Evolutionary conservation across 371 early-diverging fungal genomes (phyloP).

Genomic region (Syncephalastrum sp.): DNA sequence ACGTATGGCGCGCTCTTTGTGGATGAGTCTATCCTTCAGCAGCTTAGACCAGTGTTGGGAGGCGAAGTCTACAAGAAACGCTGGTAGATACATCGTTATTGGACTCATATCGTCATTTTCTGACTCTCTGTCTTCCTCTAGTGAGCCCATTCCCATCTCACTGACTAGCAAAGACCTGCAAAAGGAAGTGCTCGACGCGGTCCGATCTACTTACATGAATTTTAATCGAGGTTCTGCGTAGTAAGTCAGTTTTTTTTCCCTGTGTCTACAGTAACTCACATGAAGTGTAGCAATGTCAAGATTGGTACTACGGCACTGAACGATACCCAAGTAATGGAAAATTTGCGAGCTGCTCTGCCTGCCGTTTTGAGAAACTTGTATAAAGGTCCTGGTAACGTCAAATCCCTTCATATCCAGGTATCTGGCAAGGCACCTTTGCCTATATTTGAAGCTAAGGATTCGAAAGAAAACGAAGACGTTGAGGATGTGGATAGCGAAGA

Average conservation of each 20-base stretch:
- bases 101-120: not conserved
- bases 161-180: conserved; percentile 61
- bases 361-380: conserved; percentile 63
- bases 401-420: conserved; percentile 79
- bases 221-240: conserved; percentile 68
- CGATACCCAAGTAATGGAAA: conserved; percentile 68
- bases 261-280: not conserved
- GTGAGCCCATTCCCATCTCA: conserved; percentile 80
- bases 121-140: conserved; percentile 16
- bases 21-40: conserved; percentile 74
- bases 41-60: conserved; percentile 81
- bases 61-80: conserved; percentile 85
- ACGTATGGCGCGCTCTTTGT: conserved; percentile 84
- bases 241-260: conserved; percentile 29
- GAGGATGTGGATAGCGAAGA: conserved; percentile 23
- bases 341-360: conserved; percentile 65
- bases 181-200: conserved; percentile 69
- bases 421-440: conserved; percentile 79
- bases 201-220: conserved; percentile 77
- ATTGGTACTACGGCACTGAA: conserved; percentile 66
- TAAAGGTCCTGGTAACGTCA: conserved; percentile 76
- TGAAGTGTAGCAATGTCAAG: conserved; percentile 57
- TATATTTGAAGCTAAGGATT: conserved; percentile 52
- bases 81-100: conserved; percentile 57
- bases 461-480: conserved; percentile 28